A percentile compares a stretch with the other conserved stretches of the same genome.
phyloP scores from a whole-genome alignment of 305 asterid species.

The Rubia balearica region DNA sequence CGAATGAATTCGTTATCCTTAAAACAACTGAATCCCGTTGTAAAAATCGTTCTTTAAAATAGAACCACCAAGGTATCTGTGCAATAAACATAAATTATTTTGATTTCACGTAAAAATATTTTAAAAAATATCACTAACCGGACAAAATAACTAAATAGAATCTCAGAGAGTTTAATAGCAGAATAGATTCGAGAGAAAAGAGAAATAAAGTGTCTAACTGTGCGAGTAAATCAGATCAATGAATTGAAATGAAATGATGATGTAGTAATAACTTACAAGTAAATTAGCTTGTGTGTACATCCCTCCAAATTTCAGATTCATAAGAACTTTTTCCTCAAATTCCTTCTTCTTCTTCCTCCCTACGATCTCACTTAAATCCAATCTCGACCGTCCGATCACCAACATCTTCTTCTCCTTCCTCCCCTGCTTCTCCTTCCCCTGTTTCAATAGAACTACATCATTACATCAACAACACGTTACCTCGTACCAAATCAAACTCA shows the following conservation, averaged over 20 bases:
- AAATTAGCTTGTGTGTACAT: conserved; percentile 36
- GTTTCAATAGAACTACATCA: neutral
- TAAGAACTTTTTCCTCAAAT: conserved; percentile 38
- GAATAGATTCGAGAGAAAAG: too few species aligned
- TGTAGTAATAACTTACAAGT: conserved; percentile 29
- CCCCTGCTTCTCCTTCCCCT: conserved; percentile 47
- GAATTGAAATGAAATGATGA: neutral
- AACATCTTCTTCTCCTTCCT: conserved; percentile 34
- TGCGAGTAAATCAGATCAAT: too few species aligned
- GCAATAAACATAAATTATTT: too few species aligned
- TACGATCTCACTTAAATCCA: conserved; percentile 50
- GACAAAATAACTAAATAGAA: too few species aligned
- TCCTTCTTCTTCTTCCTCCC: conserved; percentile 18
- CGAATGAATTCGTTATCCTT: too few species aligned
- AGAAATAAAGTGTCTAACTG: too few species aligned
- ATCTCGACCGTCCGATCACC: conserved; percentile 43
- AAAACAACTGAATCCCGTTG: too few species aligned
- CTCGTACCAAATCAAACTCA: neutral
- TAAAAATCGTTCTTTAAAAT: too few species aligned
- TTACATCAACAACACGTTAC: neutral
- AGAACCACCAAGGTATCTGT: too few species aligned
- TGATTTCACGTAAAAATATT: too few species aligned
- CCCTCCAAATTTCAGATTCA: conserved; percentile 39
- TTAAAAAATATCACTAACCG: too few species aligned
- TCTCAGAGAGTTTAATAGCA: too few species aligned